Base-by-base conservation (phyloP, 768 basidiomycete genomes). In the Clitopilus hobsonii region DNA sequence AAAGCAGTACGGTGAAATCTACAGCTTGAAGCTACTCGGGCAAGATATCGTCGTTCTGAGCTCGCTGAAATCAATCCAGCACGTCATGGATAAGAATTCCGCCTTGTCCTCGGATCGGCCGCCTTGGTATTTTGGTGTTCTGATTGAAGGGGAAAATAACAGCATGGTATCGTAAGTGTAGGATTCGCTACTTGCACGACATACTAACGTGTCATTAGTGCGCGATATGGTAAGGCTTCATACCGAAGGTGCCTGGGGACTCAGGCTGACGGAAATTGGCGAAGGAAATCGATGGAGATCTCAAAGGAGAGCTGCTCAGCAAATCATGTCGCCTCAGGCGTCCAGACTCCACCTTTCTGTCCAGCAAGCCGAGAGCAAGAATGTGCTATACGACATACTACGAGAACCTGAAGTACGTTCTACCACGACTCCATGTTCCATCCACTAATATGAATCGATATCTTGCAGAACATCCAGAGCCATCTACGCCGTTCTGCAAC, bases 1-100 rank as follows among this genome's bases (percentile, higher is more conserved):
- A 14, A 18, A 41, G 26, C 29, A 49, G 25, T 59, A 59, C 29
- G 60, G 60, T 5, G 60, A 58, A 14, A 61, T 61, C 18, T 56
- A 53, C 27, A 16, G 24, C 25, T 28, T 54, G 23, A 54, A 54
- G 26, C 8, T 47, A 14, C 16, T 45, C 6, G 28, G 28, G 7
- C 20, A 45, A n/a, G 25, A 36, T 10, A 18, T 26, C 20, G 14
- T 54, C 18, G 52, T 53, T 13, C 22, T 49, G 1, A 24, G 16
- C 16, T 24, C 23, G 14, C 23, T 27, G n/a, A 23, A 23, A 22
- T 27, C 23, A 14, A 27, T 49, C 1, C 22, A 49, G 24, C 5
- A 49, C 27, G 27, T 49, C 18, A 14, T 49, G 16, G 48, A 49
- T 1, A 27, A 24, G 20, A 16, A 27, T 1, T 24, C 23, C 24